Evolutionary conservation across 495 filamentous ascomycete species (phyloP).

Genomic region (Aspergillus bridgeri): DNA sequence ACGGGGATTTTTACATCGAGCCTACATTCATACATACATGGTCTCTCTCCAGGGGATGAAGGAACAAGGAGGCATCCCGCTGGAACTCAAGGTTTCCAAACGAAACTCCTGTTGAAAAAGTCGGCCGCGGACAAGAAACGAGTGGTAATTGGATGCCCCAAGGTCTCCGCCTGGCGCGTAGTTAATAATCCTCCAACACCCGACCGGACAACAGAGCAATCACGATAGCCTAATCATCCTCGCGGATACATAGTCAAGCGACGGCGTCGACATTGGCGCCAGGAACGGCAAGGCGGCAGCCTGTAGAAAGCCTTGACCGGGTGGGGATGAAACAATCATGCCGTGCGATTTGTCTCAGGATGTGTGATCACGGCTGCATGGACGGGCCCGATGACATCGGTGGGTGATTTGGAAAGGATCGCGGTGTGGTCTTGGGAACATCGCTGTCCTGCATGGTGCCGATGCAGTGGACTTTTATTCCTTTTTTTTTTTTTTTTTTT

Average conservation of each 20-base stretch:
- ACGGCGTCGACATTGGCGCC: conserved; percentile 16
- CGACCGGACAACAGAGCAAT: conserved; percentile 3
- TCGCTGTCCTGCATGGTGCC: not conserved
- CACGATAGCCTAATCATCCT: conserved; percentile 2
- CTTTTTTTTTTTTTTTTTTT: not conserved
- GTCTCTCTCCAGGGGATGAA: not conserved
- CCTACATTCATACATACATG: not conserved
- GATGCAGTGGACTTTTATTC: not conserved
- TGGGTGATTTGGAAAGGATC: not conserved
- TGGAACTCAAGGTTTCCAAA: not conserved
- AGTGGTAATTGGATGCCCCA: not conserved
- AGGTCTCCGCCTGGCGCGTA: not conserved
- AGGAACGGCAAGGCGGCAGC: conserved; percentile 21
- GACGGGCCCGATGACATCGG: not conserved
- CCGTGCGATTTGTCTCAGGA: conserved; percentile 15
- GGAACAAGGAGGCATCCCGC: not conserved
- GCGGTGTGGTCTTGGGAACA: not conserved
- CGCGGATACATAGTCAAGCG: conserved; percentile 2
- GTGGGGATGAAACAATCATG: conserved; percentile 22
- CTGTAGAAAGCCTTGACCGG: conserved; percentile 11
- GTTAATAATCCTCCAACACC: conserved; percentile 2
- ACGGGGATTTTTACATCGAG: not conserved
- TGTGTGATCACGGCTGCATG: conserved; percentile 1
- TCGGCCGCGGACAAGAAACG: not conserved
- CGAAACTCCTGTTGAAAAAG: not conserved